Base-by-base conservation (phyloP, 73 alveolate genomes). In the Paramecium octaurelia region DNA sequence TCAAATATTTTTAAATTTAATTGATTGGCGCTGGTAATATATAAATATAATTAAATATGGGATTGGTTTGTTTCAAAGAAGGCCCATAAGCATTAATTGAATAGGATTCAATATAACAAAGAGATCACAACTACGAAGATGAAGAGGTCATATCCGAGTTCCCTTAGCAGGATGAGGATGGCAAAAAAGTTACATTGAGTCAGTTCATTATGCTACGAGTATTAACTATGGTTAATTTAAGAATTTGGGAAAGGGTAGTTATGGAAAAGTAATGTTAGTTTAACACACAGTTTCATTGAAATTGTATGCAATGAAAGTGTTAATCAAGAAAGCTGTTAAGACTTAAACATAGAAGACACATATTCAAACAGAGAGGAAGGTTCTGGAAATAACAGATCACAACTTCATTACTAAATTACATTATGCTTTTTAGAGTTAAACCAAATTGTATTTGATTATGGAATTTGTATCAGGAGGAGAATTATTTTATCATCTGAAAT, bases 401-500 rank as follows among this genome's bases (percentile, higher is more conserved):
- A 95, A 93, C 89, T 97, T 8, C 96, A 95, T 83, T 97, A 87
- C 86, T 98, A 98, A 9, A 96, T 27, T 27, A 1, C 31, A 27
- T 27, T 27, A 27, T 27, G 31, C 31, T 27, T 27, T 97, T 80
- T 94, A 97, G 92, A 95, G 97, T 27, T 46, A 92, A 21, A 92
- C 95, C 23, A 95, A 95, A 40, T 95, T 97, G 38, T 97, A 96
- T 90, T 94, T 97, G 40, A 93, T 97, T 20, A 95, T 97, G 93
- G 99, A 97, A 54, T 97, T 96, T 94, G 73, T 97, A 58, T 96
- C 93, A 77, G 99, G 99, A 57, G 99, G 99, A 3, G 99, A 98
- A 85, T 93, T 96, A 70, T 96, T 96, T 29, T 95, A 86, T 27
- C 85, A 64, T 42, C 16, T 92, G 23, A 68, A 38, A 6, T 29